Evolutionary conservation across 1,139 yeast species (phyloP), one percentile per base, ranked within the genome.

Genomic region (Candida buenavistaensis): DNA sequence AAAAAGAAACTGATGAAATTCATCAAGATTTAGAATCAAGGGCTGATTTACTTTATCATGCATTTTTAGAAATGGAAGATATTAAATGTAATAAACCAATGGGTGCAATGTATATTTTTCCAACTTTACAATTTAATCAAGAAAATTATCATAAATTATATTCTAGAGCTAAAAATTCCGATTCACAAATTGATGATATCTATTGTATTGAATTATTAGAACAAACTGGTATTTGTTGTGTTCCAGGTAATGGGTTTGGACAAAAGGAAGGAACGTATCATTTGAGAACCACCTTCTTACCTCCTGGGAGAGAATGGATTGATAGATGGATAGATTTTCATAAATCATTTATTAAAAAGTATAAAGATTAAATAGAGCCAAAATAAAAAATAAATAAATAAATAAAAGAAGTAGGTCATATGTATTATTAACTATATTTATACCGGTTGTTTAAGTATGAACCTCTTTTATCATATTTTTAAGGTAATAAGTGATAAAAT

Each of bases 21-120:
- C 86, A 76, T 55, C 56, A 70, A 28, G 78, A 84, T 22, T 74
- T 92, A 44, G 62, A 71, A 45, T 52, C 63, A 26, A 80, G 97
- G 52, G 82, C 97, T 10, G 54, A 62, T 12, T 62, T 68, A 27
- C 68, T 94, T 36, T 82, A 78, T 57, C 61, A 75, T 20, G 86
- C 96, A 1, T 92, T 94, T 62, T 55, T 66, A 37, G 57, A 73
- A 28, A 78, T 92, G 84, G 86, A 83, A 44, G 95, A 92, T 43
- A 81, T 92, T 35, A 59, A 74, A 16, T 89, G 97, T 59, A 88
- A 87, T 62, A 76, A 76, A 50, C 97, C 97, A 31, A 80, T 84
- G 70, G 98, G 98, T 47, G 97, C 98, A 28, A 92, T 92, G 98
- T 92, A 92, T 62, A 70, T 94, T 43, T 92, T 88, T 79, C 98